A percentile compares a stretch with the other conserved stretches of the same genome.
phyloP scores from a whole-genome alignment of 2,329 filamentous ascomycete genomes.

The Aspergillus udagawae region DNA sequence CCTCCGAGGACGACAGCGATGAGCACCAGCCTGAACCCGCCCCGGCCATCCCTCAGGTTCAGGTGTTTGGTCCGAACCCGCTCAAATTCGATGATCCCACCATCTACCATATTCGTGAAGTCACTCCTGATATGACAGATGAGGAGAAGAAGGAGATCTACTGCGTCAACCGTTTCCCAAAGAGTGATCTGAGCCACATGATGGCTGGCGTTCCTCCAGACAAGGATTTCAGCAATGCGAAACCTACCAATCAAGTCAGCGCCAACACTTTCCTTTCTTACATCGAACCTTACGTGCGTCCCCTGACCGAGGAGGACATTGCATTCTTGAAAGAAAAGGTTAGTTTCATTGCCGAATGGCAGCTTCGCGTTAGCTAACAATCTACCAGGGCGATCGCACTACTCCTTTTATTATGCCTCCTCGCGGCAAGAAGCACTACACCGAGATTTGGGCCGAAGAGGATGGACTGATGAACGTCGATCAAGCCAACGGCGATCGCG shows the following conservation, averaged over 20 bases:
- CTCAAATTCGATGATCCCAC: constrained; percentile 88
- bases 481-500: constrained; percentile 55
- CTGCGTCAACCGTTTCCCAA: constrained; percentile 79
- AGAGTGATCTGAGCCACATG: constrained; percentile 72
- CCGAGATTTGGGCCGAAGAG: constrained; percentile 89
- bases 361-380: constrained; percentile 5
- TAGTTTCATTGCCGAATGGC: constrained; percentile 2
- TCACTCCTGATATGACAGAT: constrained; percentile 70
- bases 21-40: constrained; percentile 59
- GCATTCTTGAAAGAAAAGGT: constrained; percentile 83
- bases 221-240: constrained; percentile 91
- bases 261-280: constrained; percentile 91
- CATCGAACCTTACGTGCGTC: constrained; percentile 84
- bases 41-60: constrained; percentile 64
- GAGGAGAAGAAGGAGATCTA: constrained; percentile 86
- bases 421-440: constrained; percentile 79
- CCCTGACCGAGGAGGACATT: constrained; percentile 87
- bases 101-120: constrained; percentile 82
- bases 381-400: constrained; percentile 64
- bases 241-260: constrained; percentile 89
- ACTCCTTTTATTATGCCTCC: constrained; percentile 82
- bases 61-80: constrained; percentile 89
- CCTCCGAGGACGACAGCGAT: constrained; percentile 57
- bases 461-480: constrained; percentile 77
- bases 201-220: constrained; percentile 88